Evolutionary conservation across 768 basidiomycete species (phyloP).

Genomic region (Suillus discolor): DNA sequence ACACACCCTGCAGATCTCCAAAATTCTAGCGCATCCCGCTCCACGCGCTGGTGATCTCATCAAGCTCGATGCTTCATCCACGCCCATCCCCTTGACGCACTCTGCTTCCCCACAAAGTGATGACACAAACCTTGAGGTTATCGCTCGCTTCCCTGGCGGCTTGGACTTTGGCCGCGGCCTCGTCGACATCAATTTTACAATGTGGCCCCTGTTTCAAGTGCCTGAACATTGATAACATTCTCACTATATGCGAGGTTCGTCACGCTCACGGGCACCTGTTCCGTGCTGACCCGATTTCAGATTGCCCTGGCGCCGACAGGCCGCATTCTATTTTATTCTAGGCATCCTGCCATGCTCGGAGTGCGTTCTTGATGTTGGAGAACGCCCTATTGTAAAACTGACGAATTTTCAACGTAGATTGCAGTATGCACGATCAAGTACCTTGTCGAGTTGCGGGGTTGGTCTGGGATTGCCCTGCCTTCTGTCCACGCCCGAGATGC

Average conservation of each 20-base stretch:
- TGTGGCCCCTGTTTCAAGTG: conserved; percentile 97
- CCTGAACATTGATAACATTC: conserved; percentile 89
- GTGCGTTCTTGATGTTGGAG: conserved; percentile 38
- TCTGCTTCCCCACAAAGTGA: conserved; percentile 21
- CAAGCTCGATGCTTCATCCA: conserved; percentile 80
- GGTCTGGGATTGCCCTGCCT: conserved; percentile 85
- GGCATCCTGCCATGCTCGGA: conserved; percentile 90
- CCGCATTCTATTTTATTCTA: conserved; percentile 83
- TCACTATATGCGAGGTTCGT: conserved; percentile 86
- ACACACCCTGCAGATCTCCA: conserved; percentile 87
- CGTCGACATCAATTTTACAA: conserved; percentile 93
- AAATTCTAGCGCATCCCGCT: conserved; percentile 84
- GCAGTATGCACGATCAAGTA: conserved; percentile 92
- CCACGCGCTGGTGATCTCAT: conserved; percentile 87
- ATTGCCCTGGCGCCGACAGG: conserved; percentile 88
- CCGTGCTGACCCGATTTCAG: conserved; percentile 35
- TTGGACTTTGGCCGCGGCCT: conserved; percentile 90
- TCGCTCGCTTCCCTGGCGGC: conserved; percentile 90
- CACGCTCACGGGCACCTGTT: not conserved
- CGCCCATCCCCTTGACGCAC: conserved; percentile 47
- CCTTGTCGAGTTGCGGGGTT: conserved; percentile 89
- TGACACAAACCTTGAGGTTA: conserved; percentile 70
- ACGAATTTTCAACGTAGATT: conserved; percentile 44
- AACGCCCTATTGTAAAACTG: not conserved
- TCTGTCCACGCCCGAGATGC: conserved; percentile 88